These are phyloP conservation scores for Lipomyces japonicus DNA, from an alignment of 805 yeast genomes.

Conservation along the genomic window DNA sequence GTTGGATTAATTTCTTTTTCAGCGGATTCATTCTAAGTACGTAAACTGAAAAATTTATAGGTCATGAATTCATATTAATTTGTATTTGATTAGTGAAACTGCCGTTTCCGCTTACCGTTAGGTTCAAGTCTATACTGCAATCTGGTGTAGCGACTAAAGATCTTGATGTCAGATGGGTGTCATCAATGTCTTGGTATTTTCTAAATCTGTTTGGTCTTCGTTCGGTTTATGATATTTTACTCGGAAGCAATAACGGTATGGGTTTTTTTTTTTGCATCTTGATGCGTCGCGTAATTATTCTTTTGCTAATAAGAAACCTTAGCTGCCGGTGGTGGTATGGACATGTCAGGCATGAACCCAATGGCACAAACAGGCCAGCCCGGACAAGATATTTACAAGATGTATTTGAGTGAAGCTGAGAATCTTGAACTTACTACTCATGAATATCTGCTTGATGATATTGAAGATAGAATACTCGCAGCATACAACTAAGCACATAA, in stretches of 20 bases:
- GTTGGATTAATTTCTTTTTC: conserved; percentile 91
- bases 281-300: background rate
- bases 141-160: conserved; percentile 79
- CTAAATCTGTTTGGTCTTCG: conserved; percentile 79
- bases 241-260: conserved; percentile 45
- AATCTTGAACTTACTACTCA: conserved; percentile 62
- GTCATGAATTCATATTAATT: background rate
- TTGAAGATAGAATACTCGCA: conserved; percentile 52
- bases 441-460: conserved; percentile 52
- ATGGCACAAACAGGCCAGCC: conserved; percentile 46
- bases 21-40: conserved; percentile 58
- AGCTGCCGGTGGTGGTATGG: conserved; percentile 45
- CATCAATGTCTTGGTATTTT: conserved; percentile 93
- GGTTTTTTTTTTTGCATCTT: conserved; percentile 1
- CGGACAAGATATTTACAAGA: conserved; percentile 48
- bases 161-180: conserved; percentile 86
- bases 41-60: conserved; percentile 5
- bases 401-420: conserved; percentile 69
- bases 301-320: background rate
- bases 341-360: conserved; percentile 27
- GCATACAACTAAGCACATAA: conserved; percentile 13
- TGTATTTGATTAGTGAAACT: conserved; percentile 54
- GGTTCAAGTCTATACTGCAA: conserved; percentile 91
- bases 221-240: conserved; percentile 68
- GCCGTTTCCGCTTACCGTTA: conserved; percentile 86